Conservation (phyloP, 306 rosid species). For the Cucumis cinereus region DNA sequence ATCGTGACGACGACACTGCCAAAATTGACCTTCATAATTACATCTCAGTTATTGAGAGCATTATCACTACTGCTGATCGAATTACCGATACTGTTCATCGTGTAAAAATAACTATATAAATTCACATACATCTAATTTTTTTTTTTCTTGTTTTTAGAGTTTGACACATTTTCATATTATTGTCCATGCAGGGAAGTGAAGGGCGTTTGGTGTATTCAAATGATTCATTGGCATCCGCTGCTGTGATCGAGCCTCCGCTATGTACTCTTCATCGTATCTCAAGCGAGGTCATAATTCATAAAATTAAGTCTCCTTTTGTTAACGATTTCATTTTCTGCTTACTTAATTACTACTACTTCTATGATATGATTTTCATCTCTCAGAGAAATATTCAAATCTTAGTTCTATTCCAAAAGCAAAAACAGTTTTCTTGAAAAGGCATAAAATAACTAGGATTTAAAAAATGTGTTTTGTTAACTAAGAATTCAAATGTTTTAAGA, state of each 20-base stretch:
- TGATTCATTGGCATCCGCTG: neutral
- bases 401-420: too few relatives aligned
- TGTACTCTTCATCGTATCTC: slow-evolving; percentile 2
- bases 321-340: neutral
- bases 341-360: neutral
- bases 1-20: neutral
- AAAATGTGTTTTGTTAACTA: too few relatives aligned
- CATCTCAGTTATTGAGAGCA: neutral
- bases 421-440: too few relatives aligned
- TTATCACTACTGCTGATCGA: neutral
- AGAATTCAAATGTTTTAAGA: too few relatives aligned
- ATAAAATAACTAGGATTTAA: too few relatives aligned
- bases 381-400: too few relatives aligned
- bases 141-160: neutral
- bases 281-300: neutral
- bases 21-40: neutral
- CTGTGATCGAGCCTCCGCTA: neutral
- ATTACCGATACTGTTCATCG: neutral
- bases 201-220: neutral
- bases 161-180: neutral
- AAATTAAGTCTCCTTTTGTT: neutral
- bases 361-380: too few relatives aligned
- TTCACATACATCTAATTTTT: neutral
- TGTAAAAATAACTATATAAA: neutral
- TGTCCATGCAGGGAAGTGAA: neutral